Base-by-base conservation (phyloP, 2,329 filamentous ascomycete genomes). In the Fusarium euwallaceae region DNA sequence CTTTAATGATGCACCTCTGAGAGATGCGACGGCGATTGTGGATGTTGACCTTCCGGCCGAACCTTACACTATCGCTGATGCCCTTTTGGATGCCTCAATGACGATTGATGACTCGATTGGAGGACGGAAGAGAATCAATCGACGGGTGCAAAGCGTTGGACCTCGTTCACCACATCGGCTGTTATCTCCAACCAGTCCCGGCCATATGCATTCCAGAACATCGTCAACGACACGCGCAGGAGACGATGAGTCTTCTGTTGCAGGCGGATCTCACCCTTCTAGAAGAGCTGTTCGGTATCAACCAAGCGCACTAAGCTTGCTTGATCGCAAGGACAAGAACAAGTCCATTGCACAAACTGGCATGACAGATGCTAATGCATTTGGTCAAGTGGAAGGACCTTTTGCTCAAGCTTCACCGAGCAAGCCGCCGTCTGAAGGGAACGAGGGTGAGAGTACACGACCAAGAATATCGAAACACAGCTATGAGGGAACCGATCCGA, bases 71-170 rank as follows among this genome's bases (percentile, higher is more conserved):
- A 97, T 98, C 75, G 91, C 94, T 4, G 96, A 98, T 83, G 97
- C 97, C 7, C 86, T 98, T 17, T 87, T 97, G 34, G 97, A 98
- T 82, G 97, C 97, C 8, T 97, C 95, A 1, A 95, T 94, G 84
- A 95, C 93, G 1, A 95, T 97, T 72, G 93, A 96, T 78, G 92
- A 93, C 73, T 86, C 91, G 1, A 83, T 89, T 9, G 84, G 89
- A 3, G 88, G 87, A 79, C 87, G 87, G 73, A 86, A 86, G 63
- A 86, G 87, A 34, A 86, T 86, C n/a, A 89, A 90, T 71, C 88
- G 86, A 29, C 84, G 87, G 29, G 80, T 83, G 62, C 78, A 84
- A 39, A 83, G 83, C 64, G 76, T 81, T 24, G 83, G 82, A 0
- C 79, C 81, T 24, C 75, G 73, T 12, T 73, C 81, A 27, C 76